These are phyloP conservation scores for Brachypodium distachyon DNA, from an alignment of 202 grass and related monocot genomes.

Conservation along the genomic window DNA sequence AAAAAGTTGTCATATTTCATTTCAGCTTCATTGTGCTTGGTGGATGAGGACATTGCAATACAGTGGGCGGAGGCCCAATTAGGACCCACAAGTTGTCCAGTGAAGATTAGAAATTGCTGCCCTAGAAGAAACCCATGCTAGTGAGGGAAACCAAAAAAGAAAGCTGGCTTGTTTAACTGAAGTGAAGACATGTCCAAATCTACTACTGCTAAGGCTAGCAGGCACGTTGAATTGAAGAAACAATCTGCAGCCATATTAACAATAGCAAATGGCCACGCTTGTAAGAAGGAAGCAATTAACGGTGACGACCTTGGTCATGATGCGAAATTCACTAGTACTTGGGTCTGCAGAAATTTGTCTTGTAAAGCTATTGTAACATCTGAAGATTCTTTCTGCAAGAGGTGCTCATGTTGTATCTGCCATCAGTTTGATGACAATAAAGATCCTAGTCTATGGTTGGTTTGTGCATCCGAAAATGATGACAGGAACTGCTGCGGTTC, in stretches of 20 bases:
- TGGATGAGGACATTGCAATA: neutral
- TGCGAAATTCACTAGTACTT: conserved; percentile 39
- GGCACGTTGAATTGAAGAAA: conserved; percentile 59
- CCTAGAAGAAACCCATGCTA: conserved; percentile 22
- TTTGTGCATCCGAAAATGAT: conserved; percentile 78
- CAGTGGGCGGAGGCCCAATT: neutral
- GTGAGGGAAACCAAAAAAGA: conserved; percentile 29
- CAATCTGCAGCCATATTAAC: conserved; percentile 42
- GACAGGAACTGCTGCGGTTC: conserved; percentile 78
- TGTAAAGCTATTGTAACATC: conserved; percentile 78
- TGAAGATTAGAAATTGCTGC: neutral
- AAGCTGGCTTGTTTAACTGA: conserved; percentile 18
- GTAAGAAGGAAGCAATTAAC: conserved; percentile 31
- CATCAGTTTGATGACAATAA: conserved; percentile 99
- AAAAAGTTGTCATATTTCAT: neutral
- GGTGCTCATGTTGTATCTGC: conserved; percentile 98
- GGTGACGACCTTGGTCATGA: conserved; percentile 27
- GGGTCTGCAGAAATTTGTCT: conserved; percentile 96
- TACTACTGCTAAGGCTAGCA: conserved; percentile 50
- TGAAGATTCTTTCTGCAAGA: conserved; percentile 90
- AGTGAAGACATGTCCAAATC: conserved; percentile 52
- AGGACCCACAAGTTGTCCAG: neutral
- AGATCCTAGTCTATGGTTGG: conserved; percentile 95
- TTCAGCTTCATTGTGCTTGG: conserved; percentile 3
- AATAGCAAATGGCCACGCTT: conserved; percentile 23